Evolutionary conservation across 1,284 basidiomycete species (phyloP), one percentile per base, ranked within the genome.

Genomic region (Thelephora terrestris): DNA sequence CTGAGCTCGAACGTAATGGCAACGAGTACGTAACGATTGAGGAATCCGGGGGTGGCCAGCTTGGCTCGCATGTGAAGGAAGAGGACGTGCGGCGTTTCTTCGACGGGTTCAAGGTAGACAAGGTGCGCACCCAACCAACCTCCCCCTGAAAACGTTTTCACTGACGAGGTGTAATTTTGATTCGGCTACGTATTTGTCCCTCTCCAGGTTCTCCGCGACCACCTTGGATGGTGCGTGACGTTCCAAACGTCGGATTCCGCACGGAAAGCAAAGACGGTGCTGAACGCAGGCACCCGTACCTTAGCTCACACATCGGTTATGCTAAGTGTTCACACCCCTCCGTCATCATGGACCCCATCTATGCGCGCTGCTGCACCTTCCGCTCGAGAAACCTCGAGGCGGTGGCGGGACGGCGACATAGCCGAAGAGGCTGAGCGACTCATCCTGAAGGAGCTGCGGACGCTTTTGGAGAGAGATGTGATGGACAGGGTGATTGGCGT

Each of bases 391-490:
- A 18, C 39, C 12, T 60, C 61, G 18, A 73, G 75, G 58, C 63
- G 64, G 9, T 82, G 76, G 78, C 73, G 68, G 9, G 73, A 76
- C 4, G 66, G 66, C 3, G 84, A 85, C 57, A 66, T 88, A 29
- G 64, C 85, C 14, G 73, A 74, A 7, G 71, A 74, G 36, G 85
- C 85, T 3, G 71, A 75, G 54, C 69, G 74, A 52, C 64, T 79
- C 44, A 76, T 92, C 45, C 52, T 81, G 42, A 68, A 67, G 35
- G 87, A 92, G 58, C 68, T 93, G 39, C 67, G 68, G 51, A 64
- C 59, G 3, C 56, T 78, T 45, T 69, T 92, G 46, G 71, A 80
- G 62, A 81, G 77, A 62, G 90, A 92, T 56, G 69, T 92, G 27
- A 71, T 73, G 57, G 80, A 82, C 38, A 73, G 79, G 7, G 62